Evolutionary conservation across 805 yeast genomes (phyloP).

Genomic region (Starmerella sp.): DNA sequence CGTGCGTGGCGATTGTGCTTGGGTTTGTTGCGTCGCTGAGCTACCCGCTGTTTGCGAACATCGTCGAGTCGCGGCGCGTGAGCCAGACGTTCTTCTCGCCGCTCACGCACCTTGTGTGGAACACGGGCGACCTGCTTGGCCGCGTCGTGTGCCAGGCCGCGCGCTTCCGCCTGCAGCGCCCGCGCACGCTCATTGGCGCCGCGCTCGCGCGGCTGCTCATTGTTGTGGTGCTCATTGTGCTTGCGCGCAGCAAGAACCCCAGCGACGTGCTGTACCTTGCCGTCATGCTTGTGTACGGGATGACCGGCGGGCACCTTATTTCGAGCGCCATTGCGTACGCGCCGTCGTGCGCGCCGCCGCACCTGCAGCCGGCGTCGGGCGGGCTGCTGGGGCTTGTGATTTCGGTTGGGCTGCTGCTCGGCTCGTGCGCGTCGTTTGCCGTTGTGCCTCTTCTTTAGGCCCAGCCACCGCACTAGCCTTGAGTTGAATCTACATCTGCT

Average conservation of each 20-base stretch:
- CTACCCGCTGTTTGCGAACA: slow-evolving; percentile 85
- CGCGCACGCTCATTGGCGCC: slow-evolving; percentile 39
- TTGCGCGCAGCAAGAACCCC: slow-evolving; percentile 43
- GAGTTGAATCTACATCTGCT: too few species aligned
- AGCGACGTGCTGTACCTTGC: slow-evolving; percentile 41
- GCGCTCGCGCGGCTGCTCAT: slow-evolving; percentile 44
- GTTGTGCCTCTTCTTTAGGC: slow-evolving; percentile 32
- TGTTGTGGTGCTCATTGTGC: slow-evolving; percentile 61
- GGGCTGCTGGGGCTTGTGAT: slow-evolving; percentile 79
- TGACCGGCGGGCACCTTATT: slow-evolving; percentile 77
- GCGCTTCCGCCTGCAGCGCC: slow-evolving; percentile 35
- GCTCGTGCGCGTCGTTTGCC: slow-evolving; percentile 64
- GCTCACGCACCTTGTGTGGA: slow-evolving; percentile 74
- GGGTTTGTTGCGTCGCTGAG: slow-evolving; percentile 63
- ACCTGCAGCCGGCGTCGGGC: slow-evolving; percentile 83
- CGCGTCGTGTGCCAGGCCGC: slow-evolving; percentile 49
- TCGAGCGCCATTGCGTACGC: slow-evolving; percentile 73
- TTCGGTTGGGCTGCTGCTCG: slow-evolving; percentile 65
- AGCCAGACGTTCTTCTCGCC: slow-evolving; percentile 48
- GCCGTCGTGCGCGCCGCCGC: slow-evolving; percentile 46
- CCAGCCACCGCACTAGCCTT: too few species aligned
- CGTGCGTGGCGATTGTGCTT: slow-evolving; percentile 59
- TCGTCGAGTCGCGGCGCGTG: slow-evolving; percentile 42
- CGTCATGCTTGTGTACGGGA: slow-evolving; percentile 68
- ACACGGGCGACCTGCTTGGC: slow-evolving; percentile 75